phyloP scores from a whole-genome alignment of 208 protist species.

The Crithidia fasciculata region DNA sequence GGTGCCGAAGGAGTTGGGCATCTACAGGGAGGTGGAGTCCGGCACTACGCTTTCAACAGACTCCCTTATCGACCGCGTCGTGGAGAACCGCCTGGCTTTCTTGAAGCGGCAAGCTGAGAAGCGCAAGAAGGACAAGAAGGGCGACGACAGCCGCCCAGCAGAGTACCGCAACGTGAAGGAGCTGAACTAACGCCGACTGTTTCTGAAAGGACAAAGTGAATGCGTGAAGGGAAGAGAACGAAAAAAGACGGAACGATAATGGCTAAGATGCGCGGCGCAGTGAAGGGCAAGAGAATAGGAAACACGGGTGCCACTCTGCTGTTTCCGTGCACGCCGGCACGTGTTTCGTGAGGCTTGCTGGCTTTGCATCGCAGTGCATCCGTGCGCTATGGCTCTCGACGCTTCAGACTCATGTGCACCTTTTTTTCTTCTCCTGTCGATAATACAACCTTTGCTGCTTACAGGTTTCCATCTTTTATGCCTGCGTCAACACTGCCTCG shows the following conservation, averaged over 20 bases:
- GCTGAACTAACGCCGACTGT: slow-evolving; percentile 33
- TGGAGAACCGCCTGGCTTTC: slow-evolving; percentile 73
- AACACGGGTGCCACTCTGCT: no score
- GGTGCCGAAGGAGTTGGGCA: slow-evolving; percentile 82
- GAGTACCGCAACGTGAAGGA: slow-evolving; percentile 80
- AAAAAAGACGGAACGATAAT: background rate
- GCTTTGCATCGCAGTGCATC: no score
- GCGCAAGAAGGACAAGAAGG: slow-evolving; percentile 66
- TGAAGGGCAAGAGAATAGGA: no score
- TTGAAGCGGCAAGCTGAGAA: slow-evolving; percentile 79
- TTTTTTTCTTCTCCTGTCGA: no score
- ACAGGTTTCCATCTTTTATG: no score
- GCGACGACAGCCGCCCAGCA: slow-evolving; percentile 51
- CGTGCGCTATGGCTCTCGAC: no score
- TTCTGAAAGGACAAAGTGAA: background rate
- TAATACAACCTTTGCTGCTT: no score
- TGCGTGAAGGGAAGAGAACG: background rate
- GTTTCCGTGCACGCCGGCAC: no score
- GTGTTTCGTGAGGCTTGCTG: no score
- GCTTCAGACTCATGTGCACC: no score
- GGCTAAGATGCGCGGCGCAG: no score
- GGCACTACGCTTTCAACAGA: slow-evolving; percentile 62
- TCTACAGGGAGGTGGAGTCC: slow-evolving; percentile 83
- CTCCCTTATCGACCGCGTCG: slow-evolving; percentile 82
- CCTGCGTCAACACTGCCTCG: no score